Evolutionary conservation across 768 basidiomycete species (phyloP).

Genomic region (Serendipita vermifera): DNA sequence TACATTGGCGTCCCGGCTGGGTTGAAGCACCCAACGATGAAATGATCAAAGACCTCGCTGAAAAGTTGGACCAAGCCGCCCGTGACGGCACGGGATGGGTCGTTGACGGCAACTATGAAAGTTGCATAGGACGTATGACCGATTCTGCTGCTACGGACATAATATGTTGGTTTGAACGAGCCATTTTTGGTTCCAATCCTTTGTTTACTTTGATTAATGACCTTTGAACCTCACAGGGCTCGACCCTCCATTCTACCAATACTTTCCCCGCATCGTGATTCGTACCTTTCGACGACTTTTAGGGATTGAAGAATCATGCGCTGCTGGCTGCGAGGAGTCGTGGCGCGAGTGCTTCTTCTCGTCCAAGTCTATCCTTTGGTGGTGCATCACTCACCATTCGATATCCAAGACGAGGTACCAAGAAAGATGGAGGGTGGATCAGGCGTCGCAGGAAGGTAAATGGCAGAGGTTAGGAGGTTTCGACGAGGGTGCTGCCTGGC

Average conservation of each 20-base stretch:
- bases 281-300: slow-evolving; percentile 1
- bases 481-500: not conserved
- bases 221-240: too few species aligned
- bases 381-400: not conserved
- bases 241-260: slow-evolving; percentile 3
- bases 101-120: slow-evolving; percentile 9
- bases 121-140: not conserved
- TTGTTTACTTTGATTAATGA: too few species aligned
- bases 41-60: not conserved
- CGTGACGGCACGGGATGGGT: not conserved
- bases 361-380: not conserved
- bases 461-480: not conserved
- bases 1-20: slow-evolving; percentile 8
- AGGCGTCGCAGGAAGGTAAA: not conserved
- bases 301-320: not conserved
- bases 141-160: not conserved
- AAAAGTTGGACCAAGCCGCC: not conserved
- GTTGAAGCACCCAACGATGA: not conserved
- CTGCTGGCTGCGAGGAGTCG: not conserved
- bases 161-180: not conserved
- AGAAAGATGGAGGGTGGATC: not conserved
- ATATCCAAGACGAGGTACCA: not conserved
- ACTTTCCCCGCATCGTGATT: not conserved
- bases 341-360: slow-evolving; percentile 4
- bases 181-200: too few species aligned